Evolutionary conservation across 2,329 filamentous ascomycete species (phyloP), one percentile per base, ranked within the genome.

Genomic region (Fusarium algeriense): DNA sequence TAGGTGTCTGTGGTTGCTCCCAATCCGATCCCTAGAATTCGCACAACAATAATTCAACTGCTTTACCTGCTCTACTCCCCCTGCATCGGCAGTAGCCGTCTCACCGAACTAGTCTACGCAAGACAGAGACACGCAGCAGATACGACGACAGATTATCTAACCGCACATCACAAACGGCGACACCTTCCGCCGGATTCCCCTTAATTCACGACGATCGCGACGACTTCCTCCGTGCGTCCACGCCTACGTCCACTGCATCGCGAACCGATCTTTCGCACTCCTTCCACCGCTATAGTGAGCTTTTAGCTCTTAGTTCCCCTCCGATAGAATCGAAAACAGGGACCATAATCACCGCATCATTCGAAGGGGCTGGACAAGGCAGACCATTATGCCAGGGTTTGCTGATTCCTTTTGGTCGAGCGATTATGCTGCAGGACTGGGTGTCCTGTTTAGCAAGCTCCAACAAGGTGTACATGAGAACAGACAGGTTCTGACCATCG

Each of bases 401-500:
- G 91, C 94, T 75, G 94, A 95, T 84, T 97, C 95, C 54, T 98
- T 99, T 85, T 99, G 96, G 96, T 97, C 96, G 69, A 90, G 90
- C 80, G 96, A 99, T 88, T 98, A 98, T 87, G 95, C 95, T 80
- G 94, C 93, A 86, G 90, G 96, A 70, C 89, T 99, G 73, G 95
- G 95, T 60, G 94, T 98, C 72, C 89, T 99, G 73, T 99, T 98
- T 79, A 91, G 91, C 81, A 99, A 99, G 86, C 91, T 99, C 61
- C 95, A 98, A 82, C 96, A 99, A 82, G 96, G 96, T 68, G 92
- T 97, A 64, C 89, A 95, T 76, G 96, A 99, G 83, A 97, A 99
- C 82, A 93, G 95, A 78, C 96, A 99, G 83, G 87, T 99, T 67
- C 85, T 99, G 71, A 96, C 92, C 40, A 90, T 99, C 78, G 94